Percentiles rank a stretch among this genome's conserved stretches.
Evolutionary conservation across 441 rosid species (phyloP).

Genomic region (Pelargonium citronellum): DNA sequence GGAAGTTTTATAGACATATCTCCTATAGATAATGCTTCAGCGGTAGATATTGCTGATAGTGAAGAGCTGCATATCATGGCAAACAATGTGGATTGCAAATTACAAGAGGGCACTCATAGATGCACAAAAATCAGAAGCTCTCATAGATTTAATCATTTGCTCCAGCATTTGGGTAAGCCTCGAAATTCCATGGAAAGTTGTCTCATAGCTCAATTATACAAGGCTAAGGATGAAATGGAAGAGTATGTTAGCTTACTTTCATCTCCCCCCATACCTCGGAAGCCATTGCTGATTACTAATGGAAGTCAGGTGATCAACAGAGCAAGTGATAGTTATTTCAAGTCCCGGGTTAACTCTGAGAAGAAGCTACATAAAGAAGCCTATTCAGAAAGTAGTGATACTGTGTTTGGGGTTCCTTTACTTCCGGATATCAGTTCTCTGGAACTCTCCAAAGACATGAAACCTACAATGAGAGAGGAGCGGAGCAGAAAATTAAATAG

Average conservation of each 20-base stretch:
- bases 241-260: slow-evolving; percentile 39
- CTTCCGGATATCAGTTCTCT: neutral
- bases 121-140: slow-evolving; percentile 8
- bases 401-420: neutral
- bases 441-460: neutral
- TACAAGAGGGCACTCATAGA: neutral
- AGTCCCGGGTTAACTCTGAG: neutral
- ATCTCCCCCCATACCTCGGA: slow-evolving; percentile 31
- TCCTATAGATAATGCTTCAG: slow-evolving; percentile 23
- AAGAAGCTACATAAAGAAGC: neutral
- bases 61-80: slow-evolving; percentile 23
- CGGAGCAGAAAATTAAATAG: neutral
- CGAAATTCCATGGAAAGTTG: slow-evolving; percentile 45
- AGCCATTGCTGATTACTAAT: slow-evolving; percentile 59
- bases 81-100: slow-evolving; percentile 23
- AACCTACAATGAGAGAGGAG: neutral
- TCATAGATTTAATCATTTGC: slow-evolving; percentile 30
- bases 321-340: slow-evolving; percentile 2
- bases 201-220: slow-evolving; percentile 43
- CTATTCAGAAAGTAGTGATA: neutral
- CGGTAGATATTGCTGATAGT: slow-evolving; percentile 25
- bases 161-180: slow-evolving; percentile 36
- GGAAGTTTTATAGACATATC: slow-evolving; percentile 19
- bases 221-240: slow-evolving; percentile 37
- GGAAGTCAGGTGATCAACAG: slow-evolving; percentile 47